These are phyloP conservation scores for Meripilus lineatus DNA, from an alignment of 1,284 basidiomycete genomes.

Conservation along the genomic window DNA sequence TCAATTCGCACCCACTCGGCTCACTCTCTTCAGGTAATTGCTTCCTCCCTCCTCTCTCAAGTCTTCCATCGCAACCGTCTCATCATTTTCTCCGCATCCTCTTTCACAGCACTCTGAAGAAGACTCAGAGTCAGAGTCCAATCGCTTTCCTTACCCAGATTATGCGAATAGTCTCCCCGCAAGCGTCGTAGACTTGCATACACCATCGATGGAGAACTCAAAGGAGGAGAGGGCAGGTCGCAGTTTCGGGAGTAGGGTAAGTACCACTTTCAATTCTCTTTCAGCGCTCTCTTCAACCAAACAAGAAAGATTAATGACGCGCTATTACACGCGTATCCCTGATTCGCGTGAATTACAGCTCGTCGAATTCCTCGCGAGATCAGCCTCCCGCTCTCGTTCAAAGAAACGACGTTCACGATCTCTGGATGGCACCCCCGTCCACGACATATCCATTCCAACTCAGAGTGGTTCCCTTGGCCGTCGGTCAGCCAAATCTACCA, in stretches of 20 bases:
- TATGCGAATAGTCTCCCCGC: conserved; percentile 15
- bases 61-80: too few relatives aligned
- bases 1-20: conserved; percentile 17
- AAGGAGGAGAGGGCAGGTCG: conserved; percentile 5
- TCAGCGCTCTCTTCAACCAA: neutral
- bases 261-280: conserved; percentile 1
- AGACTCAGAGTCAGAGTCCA: too few relatives aligned
- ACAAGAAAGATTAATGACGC: conserved; percentile 11
- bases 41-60: conserved; percentile 14
- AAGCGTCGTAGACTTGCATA: conserved; percentile 3
- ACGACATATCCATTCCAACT: neutral
- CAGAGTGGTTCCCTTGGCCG: conserved; percentile 17
- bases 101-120: too few relatives aligned
- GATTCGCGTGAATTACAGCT: conserved; percentile 21
- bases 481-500: conserved; percentile 21
- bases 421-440: conserved; percentile 22
- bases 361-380: conserved; percentile 30
- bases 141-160: conserved; percentile 3
- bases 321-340: conserved; percentile 7
- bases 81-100: neutral
- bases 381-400: conserved; percentile 29
- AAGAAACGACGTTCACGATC: conserved; percentile 29
- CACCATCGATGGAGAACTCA: conserved; percentile 3
- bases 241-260: conserved; percentile 8
- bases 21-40: too few relatives aligned